Base-by-base conservation (phyloP, 2,329 filamentous ascomycete genomes). In the Xylaria multiplex region DNA sequence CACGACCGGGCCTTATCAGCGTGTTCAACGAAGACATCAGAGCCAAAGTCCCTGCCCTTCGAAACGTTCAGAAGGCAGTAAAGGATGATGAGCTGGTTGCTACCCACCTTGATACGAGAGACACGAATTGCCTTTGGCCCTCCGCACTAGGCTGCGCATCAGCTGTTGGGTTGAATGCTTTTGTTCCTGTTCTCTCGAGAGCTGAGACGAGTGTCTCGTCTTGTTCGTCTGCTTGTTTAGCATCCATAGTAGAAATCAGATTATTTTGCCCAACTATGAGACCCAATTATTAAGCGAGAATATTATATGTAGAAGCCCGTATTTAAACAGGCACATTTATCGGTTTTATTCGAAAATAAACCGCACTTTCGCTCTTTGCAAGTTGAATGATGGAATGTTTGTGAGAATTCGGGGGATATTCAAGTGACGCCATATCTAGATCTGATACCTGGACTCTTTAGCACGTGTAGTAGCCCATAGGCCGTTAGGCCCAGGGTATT, bases 21-120 rank as follows among this genome's bases (percentile, higher is more conserved):
- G 85, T 81, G 66, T 89, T 91, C 49, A 93, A 77, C 4, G 86
- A 82, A 8, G 85, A 86, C 24, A 92, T 79, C 8, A 92, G 81
- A 32, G 80, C 68, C 6, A 77, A 68, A 2, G 80, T 82, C 72
- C 85, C 85, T 37, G 84, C 83, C 16, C 82, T 81, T 67, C 65
- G 66, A 58, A 69, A 65, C 49, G 62, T 73, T 78, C 63, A 76
- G 75, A 75, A 59, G 14, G 14, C 22, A 32, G n/a, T 64, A 43
- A 57, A 64, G 66, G 66, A 74, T 48, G 59, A 30, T 43, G 32
- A 27, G 64, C 57, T 45, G 45, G 48, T 46, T 46, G 30, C 22
- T 60, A 69, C 79, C 70, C 79, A 86, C 86, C 79, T 82, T 60
- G 82, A 78, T 35, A 88, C 77, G 50, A 87, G 75, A n/a, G 80